Evolutionary conservation across 192 early-diverging fungal species (phyloP).

Genomic region (Coemansia sp.): DNA sequence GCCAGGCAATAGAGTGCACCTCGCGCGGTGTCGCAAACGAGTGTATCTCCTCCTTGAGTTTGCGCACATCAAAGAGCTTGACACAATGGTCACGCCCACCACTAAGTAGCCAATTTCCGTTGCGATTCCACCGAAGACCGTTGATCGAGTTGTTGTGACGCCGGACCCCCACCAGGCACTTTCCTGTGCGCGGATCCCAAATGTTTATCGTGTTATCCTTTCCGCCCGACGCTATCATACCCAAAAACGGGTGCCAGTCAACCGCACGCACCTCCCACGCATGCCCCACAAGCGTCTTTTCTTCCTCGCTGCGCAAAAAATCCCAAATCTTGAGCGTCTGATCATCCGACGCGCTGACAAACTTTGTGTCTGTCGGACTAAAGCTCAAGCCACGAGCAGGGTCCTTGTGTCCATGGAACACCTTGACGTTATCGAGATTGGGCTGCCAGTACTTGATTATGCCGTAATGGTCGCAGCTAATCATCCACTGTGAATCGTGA

Average conservation of each 20-base stretch:
- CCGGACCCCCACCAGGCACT: conserved; percentile 81
- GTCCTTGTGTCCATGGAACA: conserved; percentile 82
- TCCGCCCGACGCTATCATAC: conserved; percentile 87
- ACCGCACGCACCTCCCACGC: conserved; percentile 97
- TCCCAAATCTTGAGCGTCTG: conserved; percentile 95
- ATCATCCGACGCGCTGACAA: conserved; percentile 95
- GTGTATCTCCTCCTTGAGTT: conserved; percentile 81
- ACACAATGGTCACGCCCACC: conserved; percentile 87
- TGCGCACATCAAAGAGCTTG: conserved; percentile 92
- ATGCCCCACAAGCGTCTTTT: conserved; percentile 77
- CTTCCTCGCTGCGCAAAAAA: conserved; percentile 81
- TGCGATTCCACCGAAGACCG: conserved; percentile 91
- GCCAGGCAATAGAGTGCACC: conserved; percentile 89
- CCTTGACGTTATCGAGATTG: conserved; percentile 91
- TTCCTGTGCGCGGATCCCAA: conserved; percentile 94
- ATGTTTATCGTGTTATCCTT: conserved; percentile 95
- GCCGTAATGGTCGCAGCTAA: conserved; percentile 87
- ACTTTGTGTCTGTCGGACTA: conserved; percentile 87
- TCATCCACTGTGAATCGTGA: conserved; percentile 93
- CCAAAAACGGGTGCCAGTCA: conserved; percentile 96
- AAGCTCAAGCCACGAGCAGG: conserved; percentile 93
- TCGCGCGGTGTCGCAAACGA: conserved; percentile 87
- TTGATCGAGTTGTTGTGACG: conserved; percentile 92
- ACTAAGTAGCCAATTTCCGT: conserved; percentile 95
- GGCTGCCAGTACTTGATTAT: conserved; percentile 98